Evolutionary conservation across 2,329 filamentous ascomycete genomes (phyloP), one percentile per base, ranked within the genome.

Genomic region (Clarireedia homoeocarpa): DNA sequence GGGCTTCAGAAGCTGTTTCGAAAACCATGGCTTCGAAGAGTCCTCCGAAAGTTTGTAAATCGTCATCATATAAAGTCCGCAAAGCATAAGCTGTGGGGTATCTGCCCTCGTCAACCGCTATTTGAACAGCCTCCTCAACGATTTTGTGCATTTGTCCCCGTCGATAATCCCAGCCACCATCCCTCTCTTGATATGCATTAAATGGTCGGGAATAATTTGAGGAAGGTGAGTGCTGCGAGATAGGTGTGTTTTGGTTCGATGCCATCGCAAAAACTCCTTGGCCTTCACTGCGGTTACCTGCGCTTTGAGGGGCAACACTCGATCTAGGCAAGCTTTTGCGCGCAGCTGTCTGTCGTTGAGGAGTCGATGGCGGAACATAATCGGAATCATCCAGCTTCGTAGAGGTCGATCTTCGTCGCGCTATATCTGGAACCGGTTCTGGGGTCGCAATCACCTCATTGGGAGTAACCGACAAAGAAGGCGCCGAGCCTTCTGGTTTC

Each of bases 81-180:
- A 85, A 72, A 44, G 82, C 81, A 72, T 77, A 85, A 2, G 82
- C 83, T 7, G 82, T 85, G 53, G 81, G 79, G 66, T 81, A 84
- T 57, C 80, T 78, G 59, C 74, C 74, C 64, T 79, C 75, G 58
- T 74, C 71, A 49, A 85, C 68, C 5, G 82, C 82, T 64, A 82
- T 75, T 9, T 82, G 76, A 30, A 84, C 79, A n/a, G 81, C 80
- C 34, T 70, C 65, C 66, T 82, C 78, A 40, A 85, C 73, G 27
- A 82, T 76, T 64, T 72, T 76, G 62, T 23, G 63, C 34, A 48
- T 65, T 63, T 39, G 63, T 60, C 23, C 57, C 45, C 15, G 59
- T 5, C 52, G 53, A 26, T 61, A 59, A 52, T 66, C 61, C 12
- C 55, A 48, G 42, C 56, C 59, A 46, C 42, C 45, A 9, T 54